Conservation (phyloP, 805 yeast genomes). For the Starmerella asiatica region DNA sequence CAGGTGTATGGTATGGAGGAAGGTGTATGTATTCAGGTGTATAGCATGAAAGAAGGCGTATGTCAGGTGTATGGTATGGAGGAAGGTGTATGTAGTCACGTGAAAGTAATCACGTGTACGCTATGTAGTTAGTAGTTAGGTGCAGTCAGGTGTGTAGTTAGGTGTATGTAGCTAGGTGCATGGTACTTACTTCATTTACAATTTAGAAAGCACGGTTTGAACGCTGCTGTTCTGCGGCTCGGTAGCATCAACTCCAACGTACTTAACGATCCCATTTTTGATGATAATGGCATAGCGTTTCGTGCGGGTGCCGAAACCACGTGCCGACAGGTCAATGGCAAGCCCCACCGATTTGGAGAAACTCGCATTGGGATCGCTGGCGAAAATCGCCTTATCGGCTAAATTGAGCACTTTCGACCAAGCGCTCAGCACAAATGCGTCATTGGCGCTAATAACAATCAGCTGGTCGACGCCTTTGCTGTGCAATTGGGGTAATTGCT, state of each 20-base stretch:
- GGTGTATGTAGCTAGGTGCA: neutral
- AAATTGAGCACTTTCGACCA: constrained; percentile 42
- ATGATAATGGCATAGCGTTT: constrained; percentile 62
- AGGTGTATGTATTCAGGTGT: too few relatives aligned
- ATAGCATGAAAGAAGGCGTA: too few relatives aligned
- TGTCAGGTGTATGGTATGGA: too few relatives aligned
- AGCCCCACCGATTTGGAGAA: constrained; percentile 51
- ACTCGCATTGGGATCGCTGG: constrained; percentile 48
- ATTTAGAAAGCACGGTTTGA: constrained; percentile 33
- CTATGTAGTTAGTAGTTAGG: too few relatives aligned
- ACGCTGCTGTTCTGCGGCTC: constrained; percentile 36
- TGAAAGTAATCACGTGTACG: too few relatives aligned
- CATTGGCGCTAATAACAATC: constrained; percentile 52
- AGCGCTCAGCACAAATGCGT: constrained; percentile 56
- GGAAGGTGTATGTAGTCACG: too few relatives aligned
- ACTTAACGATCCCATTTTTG: constrained; percentile 41
- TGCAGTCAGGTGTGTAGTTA: too few relatives aligned
- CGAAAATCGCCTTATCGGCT: constrained; percentile 37
- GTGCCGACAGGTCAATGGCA: constrained; percentile 39
- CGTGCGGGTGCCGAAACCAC: constrained; percentile 46
- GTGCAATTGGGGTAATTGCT: constrained; percentile 37
- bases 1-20: too few relatives aligned
- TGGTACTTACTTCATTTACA: constrained; percentile 21
- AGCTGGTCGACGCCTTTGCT: constrained; percentile 51
- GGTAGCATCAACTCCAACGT: constrained; percentile 37